Percentiles rank a stretch among this genome's conserved stretches.
phyloP scores from a whole-genome alignment of 2,329 filamentous ascomycete species.

The Talaromyces verruculosus region DNA sequence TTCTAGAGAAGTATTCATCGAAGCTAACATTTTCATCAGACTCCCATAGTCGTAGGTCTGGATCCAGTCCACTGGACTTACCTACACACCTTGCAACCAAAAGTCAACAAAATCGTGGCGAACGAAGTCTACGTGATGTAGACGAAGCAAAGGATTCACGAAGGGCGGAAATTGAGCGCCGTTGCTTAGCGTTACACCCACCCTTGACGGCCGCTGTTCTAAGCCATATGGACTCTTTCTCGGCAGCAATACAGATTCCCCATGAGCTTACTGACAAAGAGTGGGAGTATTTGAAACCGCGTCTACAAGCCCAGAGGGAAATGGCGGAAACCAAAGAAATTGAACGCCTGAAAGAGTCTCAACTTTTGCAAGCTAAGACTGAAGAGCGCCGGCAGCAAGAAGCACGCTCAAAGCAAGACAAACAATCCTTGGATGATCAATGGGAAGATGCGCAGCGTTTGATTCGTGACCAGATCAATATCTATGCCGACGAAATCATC shows the following conservation, averaged over 20 bases:
- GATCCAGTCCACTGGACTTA: not conserved
- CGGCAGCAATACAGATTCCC: slow-evolving; percentile 69
- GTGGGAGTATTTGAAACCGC: slow-evolving; percentile 68
- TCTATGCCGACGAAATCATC: slow-evolving; percentile 70
- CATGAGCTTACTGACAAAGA: slow-evolving; percentile 66
- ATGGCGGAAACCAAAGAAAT: slow-evolving; percentile 61
- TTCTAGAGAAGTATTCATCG: not conserved
- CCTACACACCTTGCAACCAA: not conserved
- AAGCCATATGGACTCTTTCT: slow-evolving; percentile 70
- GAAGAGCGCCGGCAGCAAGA: slow-evolving; percentile 51
- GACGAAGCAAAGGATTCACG: slow-evolving; percentile 64
- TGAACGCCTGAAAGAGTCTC: slow-evolving; percentile 50
- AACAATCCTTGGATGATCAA: slow-evolving; percentile 64
- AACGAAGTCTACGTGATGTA: slow-evolving; percentile 63
- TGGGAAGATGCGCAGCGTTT: slow-evolving; percentile 72
- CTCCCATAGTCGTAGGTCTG: not conserved
- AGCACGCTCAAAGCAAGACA: slow-evolving; percentile 51
- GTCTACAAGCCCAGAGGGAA: slow-evolving; percentile 64
- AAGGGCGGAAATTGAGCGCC: slow-evolving; percentile 68
- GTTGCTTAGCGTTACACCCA: slow-evolving; percentile 65
- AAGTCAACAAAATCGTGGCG: slow-evolving; percentile 29
- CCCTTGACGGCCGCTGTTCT: slow-evolving; percentile 64
- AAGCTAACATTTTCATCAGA: not conserved
- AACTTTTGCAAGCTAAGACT: slow-evolving; percentile 48
- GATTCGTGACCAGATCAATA: slow-evolving; percentile 63